These are phyloP conservation scores for Pleochaeta shiraiana DNA, from an alignment of 2,329 filamentous ascomycete species.

Conservation along the genomic window DNA sequence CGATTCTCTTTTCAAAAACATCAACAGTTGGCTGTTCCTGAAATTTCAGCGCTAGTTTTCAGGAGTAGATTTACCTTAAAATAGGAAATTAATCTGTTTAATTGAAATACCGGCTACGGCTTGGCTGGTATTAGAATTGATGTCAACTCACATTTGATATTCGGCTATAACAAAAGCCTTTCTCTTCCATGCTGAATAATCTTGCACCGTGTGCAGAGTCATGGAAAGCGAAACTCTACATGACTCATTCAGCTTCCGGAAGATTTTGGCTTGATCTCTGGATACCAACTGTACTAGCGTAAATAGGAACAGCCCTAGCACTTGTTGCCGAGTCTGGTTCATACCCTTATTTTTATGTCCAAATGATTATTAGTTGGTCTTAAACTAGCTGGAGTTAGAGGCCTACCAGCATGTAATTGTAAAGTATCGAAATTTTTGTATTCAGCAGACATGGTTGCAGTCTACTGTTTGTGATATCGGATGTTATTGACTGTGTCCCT, in stretches of 20 bases:
- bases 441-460: neutral
- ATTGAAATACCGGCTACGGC: too few relatives aligned
- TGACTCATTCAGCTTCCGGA: constrained; percentile 7
- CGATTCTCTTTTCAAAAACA: constrained; percentile 90
- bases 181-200: constrained; percentile 91
- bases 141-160: constrained; percentile 57
- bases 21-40: constrained; percentile 59
- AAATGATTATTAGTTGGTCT: neutral
- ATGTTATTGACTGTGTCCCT: too few relatives aligned
- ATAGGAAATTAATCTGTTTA: too few relatives aligned
- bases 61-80: too few relatives aligned
- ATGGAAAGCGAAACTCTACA: constrained; percentile 75
- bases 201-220: constrained; percentile 88
- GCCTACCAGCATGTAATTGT: constrained; percentile 57
- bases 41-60: neutral
- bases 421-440: constrained; percentile 51
- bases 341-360: constrained; percentile 38
- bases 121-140: neutral
- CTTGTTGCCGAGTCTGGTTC: constrained; percentile 64
- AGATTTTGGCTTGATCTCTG: neutral
- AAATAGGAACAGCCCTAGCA: constrained; percentile 83
- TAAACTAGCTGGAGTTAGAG: neutral
- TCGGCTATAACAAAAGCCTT: constrained; percentile 88
- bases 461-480: too few relatives aligned
- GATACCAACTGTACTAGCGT: constrained; percentile 51